Evolutionary conservation across 768 basidiomycete genomes (phyloP), one percentile per base, ranked within the genome.

Genomic region (Gautieria morchelliformis): DNA sequence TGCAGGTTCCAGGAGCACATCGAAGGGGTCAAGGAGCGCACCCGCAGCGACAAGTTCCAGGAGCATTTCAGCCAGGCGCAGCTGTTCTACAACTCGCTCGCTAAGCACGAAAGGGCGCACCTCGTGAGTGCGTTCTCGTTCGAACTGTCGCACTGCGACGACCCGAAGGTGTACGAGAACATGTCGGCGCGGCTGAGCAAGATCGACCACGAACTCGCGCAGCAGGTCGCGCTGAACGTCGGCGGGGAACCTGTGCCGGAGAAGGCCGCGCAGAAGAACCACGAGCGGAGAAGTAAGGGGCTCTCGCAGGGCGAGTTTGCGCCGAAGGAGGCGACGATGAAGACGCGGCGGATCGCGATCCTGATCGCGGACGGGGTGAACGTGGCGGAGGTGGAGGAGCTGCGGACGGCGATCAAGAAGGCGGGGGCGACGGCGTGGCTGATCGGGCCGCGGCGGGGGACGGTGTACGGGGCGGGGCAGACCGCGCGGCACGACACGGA

Each of bases 71-170:
- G 69, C 56, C 93, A 95, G 64, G 82, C 81, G 9, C 83, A 83
- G 60, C 72, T 93, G 2, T 94, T 93, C 76, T 84, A 81, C 71
- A 93, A 95, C 71, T 93, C 90, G 6, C 77, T 94, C 48, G 64
- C 77, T 1, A 63, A 73, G 0, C 67, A 80, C 56, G 93, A 94
- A 74, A 82, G 85, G 69, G 60, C 71, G n/a, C 89, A 93, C 67
- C 72, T 93, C 32, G 70, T 81, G 50, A 65, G 71, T 4, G 91
- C 89, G 5, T 75, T 89, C 58, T 80, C 82, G 12, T 94, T 95
- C 67, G 92, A 93, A 70, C 76, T 95, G 35, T 83, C 82, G 58
- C 89, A 93, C 65, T 88, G 86, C 69, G 85, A 89, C 52, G 89
- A 93, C 63, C 77, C 79, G 0, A 69, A 73, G 2, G 86, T 94